A percentile compares a stretch with the other conserved stretches of the same genome.
phyloP scores from a whole-genome alignment of 352 stramenopile genomes.

The Globisporangium cystogenes region DNA sequence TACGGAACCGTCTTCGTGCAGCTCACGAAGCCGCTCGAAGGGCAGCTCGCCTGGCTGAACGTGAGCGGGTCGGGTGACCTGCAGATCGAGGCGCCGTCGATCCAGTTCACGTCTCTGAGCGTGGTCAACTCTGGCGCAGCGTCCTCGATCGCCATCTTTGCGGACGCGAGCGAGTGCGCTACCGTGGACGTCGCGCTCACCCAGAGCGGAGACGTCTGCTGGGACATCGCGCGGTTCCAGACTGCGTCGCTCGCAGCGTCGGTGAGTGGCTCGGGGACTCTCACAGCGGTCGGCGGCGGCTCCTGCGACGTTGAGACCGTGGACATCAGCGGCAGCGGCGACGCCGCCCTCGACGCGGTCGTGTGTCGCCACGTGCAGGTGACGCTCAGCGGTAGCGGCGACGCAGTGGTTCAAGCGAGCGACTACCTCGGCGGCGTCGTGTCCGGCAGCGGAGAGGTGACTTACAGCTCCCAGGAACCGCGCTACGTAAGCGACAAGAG shows the following conservation, averaged over 20 bases:
- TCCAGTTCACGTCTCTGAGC: neutral
- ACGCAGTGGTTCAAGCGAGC: slow-evolving; percentile 21
- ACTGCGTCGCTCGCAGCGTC: neutral
- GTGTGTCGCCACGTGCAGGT: slow-evolving; percentile 16
- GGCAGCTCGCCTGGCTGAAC: neutral
- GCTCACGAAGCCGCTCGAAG: neutral
- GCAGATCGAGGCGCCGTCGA: neutral
- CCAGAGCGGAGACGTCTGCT: neutral
- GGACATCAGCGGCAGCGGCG: neutral
- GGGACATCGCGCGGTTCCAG: neutral
- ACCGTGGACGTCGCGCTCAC: neutral
- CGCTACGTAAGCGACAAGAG: slow-evolving; percentile 5
- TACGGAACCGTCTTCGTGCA: neutral
- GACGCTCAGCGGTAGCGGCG: slow-evolving; percentile 14
- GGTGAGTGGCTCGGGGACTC: neutral
- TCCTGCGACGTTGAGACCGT: slow-evolving; percentile 1
- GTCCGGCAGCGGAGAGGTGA: slow-evolving; percentile 13
- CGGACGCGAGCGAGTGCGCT: neutral
- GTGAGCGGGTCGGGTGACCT: neutral
- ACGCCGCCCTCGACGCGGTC: slow-evolving; percentile 9
- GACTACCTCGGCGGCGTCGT: slow-evolving; percentile 12
- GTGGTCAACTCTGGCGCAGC: neutral
- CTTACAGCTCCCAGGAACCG: neutral
- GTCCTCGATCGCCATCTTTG: neutral
- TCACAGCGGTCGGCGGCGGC: neutral